Conservation (phyloP, 2,329 filamentous ascomycete genomes). For the Penicillium expansum region DNA sequence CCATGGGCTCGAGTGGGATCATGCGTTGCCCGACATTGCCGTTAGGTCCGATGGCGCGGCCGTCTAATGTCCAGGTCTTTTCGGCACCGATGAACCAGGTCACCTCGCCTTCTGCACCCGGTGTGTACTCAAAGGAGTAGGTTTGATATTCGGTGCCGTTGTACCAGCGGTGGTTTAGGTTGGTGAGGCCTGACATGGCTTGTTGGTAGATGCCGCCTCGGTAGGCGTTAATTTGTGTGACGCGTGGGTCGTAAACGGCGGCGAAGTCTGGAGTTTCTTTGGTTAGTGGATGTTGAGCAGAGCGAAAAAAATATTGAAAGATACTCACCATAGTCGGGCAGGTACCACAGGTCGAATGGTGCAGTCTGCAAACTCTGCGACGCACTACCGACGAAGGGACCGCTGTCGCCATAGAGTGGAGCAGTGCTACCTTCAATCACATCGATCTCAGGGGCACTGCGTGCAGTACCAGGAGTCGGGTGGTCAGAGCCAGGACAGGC, state of each 20-base stretch:
- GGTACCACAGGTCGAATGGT: slow-evolving; percentile 69
- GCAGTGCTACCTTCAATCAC: slow-evolving; percentile 65
- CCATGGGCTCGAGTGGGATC: slow-evolving; percentile 66
- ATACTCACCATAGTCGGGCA: slow-evolving; percentile 55
- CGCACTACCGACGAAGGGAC: slow-evolving; percentile 57
- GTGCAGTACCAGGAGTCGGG: slow-evolving; percentile 62
- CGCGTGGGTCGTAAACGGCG: slow-evolving; percentile 60
- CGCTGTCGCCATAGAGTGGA: slow-evolving; percentile 48
- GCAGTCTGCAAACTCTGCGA: slow-evolving; percentile 67
- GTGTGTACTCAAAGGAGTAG: slow-evolving; percentile 63
- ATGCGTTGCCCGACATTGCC: slow-evolving; percentile 66
- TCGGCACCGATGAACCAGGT: slow-evolving; percentile 67
- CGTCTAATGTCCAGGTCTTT: slow-evolving; percentile 63
- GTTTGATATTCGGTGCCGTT: slow-evolving; percentile 62
- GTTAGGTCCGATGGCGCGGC: slow-evolving; percentile 61
- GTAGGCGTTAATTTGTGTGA: slow-evolving; percentile 60
- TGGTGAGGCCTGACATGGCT: slow-evolving; percentile 60
- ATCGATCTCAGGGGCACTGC: slow-evolving; percentile 70
- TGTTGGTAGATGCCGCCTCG: slow-evolving; percentile 63
- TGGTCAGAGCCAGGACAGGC: slow-evolving; percentile 64
- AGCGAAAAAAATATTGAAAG: not conserved
- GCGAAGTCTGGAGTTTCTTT: slow-evolving; percentile 50
- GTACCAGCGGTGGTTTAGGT: slow-evolving; percentile 65
- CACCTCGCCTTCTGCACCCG: slow-evolving; percentile 59
- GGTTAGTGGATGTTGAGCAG: not conserved